phyloP scores from a whole-genome alignment of 441 rosid genomes.

The Brassica hybrid region DNA sequence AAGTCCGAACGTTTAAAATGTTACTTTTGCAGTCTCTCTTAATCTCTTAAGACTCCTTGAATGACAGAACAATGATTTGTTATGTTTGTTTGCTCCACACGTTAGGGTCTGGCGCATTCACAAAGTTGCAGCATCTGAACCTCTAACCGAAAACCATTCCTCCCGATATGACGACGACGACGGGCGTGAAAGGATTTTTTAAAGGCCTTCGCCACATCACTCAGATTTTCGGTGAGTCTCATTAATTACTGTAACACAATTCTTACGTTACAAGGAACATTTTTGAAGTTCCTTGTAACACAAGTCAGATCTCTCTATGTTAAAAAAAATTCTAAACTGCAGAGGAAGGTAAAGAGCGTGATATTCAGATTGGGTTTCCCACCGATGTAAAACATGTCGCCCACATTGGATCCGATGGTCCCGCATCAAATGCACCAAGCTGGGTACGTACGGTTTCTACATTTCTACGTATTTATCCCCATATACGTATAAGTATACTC shows the following conservation, averaged over 20 bases:
- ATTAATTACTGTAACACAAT: background rate
- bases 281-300: slow-evolving; percentile 13
- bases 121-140: slow-evolving; percentile 12
- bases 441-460: slow-evolving; percentile 65
- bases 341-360: slow-evolving; percentile 59
- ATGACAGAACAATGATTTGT: slow-evolving; percentile 3
- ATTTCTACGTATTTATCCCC: background rate
- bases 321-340: background rate
- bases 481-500: background rate
- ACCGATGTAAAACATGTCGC: slow-evolving; percentile 85
- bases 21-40: background rate
- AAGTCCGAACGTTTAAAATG: background rate
- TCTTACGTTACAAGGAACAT: background rate
- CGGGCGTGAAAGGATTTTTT: slow-evolving; percentile 43
- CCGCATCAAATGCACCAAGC: slow-evolving; percentile 52
- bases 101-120: slow-evolving; percentile 25
- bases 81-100: slow-evolving; percentile 14
- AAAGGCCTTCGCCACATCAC: slow-evolving; percentile 46
- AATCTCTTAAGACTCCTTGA: background rate
- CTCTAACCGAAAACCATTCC: slow-evolving; percentile 8
- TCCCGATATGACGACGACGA: slow-evolving; percentile 25
- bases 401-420: slow-evolving; percentile 72
- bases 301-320: slow-evolving; percentile 16
- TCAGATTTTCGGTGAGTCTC: slow-evolving; percentile 43
- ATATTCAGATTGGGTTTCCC: slow-evolving; percentile 68